These are phyloP conservation scores for Sphagnum magellanicum DNA, from an alignment of 228 moss, liverwort and hornwort genomes.

Conservation along the genomic window DNA sequence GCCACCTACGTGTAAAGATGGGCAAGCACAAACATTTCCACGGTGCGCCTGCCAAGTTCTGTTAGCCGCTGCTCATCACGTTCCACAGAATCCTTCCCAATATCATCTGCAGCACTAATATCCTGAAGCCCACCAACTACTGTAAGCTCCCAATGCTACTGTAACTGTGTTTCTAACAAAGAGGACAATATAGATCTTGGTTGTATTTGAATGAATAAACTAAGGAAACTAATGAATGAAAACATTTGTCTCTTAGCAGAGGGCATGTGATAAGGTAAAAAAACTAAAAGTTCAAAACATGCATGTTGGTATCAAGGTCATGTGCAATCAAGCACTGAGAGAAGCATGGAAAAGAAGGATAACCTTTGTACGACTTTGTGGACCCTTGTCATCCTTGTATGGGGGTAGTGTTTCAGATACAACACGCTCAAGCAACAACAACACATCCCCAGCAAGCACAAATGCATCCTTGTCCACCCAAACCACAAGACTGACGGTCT, in stretches of 20 bases:
- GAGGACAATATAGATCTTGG: too few species aligned
- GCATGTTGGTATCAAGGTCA: too few species aligned
- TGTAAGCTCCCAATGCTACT: too few species aligned
- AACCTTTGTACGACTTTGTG: conserved; percentile 98
- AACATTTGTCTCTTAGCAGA: too few species aligned
- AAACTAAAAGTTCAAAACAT: too few species aligned
- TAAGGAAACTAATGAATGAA: too few species aligned
- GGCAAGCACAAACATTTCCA: conserved; percentile 98
- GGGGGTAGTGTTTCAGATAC: conserved; percentile 84
- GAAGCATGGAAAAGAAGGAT: not conserved
- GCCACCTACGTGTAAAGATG: conserved; percentile 93
- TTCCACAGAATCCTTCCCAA: conserved; percentile 96
- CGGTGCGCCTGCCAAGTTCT: conserved; percentile 93
- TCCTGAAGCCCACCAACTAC: conserved; percentile 49
- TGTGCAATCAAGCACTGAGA: too few species aligned
- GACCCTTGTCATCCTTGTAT: conserved; percentile 99
- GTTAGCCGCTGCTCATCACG: conserved; percentile 93
- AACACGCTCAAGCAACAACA: conserved; percentile 81
- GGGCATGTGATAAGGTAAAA: too few species aligned
- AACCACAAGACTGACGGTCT: conserved; percentile 77
- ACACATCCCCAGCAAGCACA: conserved; percentile 91
- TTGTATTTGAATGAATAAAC: too few species aligned
- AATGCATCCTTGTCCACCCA: conserved; percentile 99
- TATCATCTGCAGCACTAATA: conserved; percentile 92
- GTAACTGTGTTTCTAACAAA: too few species aligned